Conservation (phyloP, 129 eudicot genomes). For the Ambrosia trifida region DNA sequence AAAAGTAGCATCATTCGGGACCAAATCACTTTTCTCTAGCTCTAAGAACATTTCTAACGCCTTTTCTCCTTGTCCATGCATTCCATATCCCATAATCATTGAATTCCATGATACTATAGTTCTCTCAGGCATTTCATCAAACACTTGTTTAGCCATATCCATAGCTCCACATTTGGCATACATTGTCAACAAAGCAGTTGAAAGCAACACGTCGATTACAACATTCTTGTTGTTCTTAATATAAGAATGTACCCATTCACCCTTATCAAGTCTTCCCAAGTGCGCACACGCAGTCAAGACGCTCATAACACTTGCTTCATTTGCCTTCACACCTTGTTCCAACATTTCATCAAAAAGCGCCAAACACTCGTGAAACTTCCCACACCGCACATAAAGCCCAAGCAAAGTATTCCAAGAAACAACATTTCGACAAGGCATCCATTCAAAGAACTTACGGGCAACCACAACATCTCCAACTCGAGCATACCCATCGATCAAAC, state of each 20-base stretch:
- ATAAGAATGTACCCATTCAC: conserved; percentile 53
- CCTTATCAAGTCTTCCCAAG: conserved; percentile 51
- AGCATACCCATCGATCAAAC: conserved; percentile 60
- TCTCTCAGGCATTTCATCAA: conserved; percentile 55
- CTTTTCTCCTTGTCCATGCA: conserved; percentile 60
- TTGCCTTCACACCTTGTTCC: conserved; percentile 40
- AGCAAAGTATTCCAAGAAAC: conserved; percentile 61
- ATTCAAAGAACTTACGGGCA: conserved; percentile 47
- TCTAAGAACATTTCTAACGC: conserved; percentile 59
- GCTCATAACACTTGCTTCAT: conserved; percentile 61
- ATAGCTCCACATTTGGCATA: conserved; percentile 73
- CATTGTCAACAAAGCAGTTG: conserved; percentile 68
- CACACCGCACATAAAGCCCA: conserved; percentile 50
- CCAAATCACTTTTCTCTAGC: conserved; percentile 49
- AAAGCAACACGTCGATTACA: conserved; percentile 50
- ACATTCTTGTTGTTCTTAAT: conserved; percentile 41
- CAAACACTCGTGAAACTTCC: conserved; percentile 42
- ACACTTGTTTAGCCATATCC: conserved; percentile 56
- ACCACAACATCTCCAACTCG: conserved; percentile 37
- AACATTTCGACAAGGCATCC: conserved; percentile 42
- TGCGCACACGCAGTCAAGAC: conserved; percentile 67
- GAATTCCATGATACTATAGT: conserved; percentile 75
- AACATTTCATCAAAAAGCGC: conserved; percentile 57
- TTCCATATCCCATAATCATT: conserved; percentile 72
- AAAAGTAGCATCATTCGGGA: conserved; percentile 72